Evolutionary conservation across 2,329 filamentous ascomycete genomes (phyloP), one percentile per base, ranked within the genome.

Genomic region (Pseudogymnoascus sp.): DNA sequence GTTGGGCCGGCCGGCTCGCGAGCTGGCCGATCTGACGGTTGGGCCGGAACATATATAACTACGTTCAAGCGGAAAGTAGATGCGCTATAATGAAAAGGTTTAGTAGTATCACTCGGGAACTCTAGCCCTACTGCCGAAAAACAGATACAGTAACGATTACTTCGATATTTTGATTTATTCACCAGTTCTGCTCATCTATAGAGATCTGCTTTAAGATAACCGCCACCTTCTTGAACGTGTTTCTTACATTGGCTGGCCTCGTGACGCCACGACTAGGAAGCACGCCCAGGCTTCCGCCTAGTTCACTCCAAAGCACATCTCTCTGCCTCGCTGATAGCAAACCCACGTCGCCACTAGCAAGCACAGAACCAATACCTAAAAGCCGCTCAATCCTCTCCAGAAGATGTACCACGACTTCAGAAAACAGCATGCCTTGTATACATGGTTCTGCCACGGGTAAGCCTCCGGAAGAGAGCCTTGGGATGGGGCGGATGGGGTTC

Each of bases 291-390:
- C 23, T 33, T 13, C 19, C 45, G 15, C 28, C 18, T 33, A 55
- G 26, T 55, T 55, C 45, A 18, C 45, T 55, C 19, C 45, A 55
- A 55, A 55, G 45, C 45, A 55, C 45, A 55, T 26, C 45, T 26
- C 13, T 55, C 45, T 55, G 45, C 28, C 45, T 55, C 19, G 45
- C 23, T 55, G 45, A 55, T 26, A 55, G 19, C 19, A 55, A 33
- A 7, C 28, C 23, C 45, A 18, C 35, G 35, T 38, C 35, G 35
- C 35, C 35, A 38, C 35, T 55, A 33, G 3, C 9, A 55, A 12
- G 15, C 23, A 55, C 13, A 55, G 21, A 3, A 26, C 15, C 45
- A 26, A 55, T 55, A 55, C 45, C 23, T 13, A 33, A 26, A 55
- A 33, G 23, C 45, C 35, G 15, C 35, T 38, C 35, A 15, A 38